These are phyloP conservation scores for Polygonum aviculare DNA, from an alignment of 148 eudicot species.

Conservation along the genomic window DNA sequence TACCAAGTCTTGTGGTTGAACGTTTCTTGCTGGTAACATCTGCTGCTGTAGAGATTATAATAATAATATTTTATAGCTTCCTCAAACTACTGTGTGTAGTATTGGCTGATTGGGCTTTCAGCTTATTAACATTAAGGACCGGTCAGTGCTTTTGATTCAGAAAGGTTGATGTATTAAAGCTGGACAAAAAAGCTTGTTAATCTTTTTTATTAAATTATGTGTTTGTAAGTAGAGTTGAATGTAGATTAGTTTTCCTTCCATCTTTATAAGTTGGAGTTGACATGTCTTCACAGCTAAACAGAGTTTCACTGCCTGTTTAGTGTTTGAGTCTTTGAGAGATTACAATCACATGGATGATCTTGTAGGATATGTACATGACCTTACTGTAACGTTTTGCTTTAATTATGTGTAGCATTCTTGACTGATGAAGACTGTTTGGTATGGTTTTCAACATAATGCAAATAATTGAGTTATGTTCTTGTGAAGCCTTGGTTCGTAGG, in stretches of 20 bases:
- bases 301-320: too few relatives aligned
- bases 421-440: background rate
- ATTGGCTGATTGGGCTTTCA: background rate
- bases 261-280: too few relatives aligned
- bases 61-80: background rate
- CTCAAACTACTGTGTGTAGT: background rate
- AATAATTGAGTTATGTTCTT: conserved; percentile 8
- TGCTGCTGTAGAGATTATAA: background rate
- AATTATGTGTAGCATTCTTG: background rate
- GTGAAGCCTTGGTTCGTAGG: conserved; percentile 68
- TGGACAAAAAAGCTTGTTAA: background rate
- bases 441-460: background rate
- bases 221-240: background rate
- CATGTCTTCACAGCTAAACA: too few relatives aligned
- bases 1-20: background rate
- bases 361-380: background rate
- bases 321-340: background rate
- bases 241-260: background rate
- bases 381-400: background rate
- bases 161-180: background rate
- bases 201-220: too few relatives aligned
- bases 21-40: background rate
- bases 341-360: background rate
- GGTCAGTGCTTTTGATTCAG: background rate
- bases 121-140: background rate